Base-by-base conservation (phyloP, 1,284 basidiomycete species). In the Stereum hirsutum region DNA sequence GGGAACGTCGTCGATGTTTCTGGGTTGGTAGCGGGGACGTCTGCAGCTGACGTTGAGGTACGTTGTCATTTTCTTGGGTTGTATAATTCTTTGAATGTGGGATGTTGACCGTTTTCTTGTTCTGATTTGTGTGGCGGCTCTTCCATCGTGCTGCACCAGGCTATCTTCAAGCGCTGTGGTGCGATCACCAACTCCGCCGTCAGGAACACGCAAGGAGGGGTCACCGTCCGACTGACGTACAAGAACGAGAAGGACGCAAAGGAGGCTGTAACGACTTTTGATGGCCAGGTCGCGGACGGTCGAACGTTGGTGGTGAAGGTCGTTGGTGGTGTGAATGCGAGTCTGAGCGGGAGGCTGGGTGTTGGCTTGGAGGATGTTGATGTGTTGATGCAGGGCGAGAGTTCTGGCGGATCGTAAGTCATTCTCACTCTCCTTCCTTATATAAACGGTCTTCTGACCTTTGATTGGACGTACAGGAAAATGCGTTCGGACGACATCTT, bases 81-180 rank as follows among this genome's bases (percentile, higher is more conserved):
- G 37, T 36, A 10, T 24, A 8, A 21, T 26, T 23, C 14, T 31
- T 5, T n/a, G n/a, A n/a, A n/a, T n/a, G n/a, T n/a, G n/a, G n/a
- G n/a, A n/a, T n/a, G n/a, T n/a, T n/a, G n/a, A n/a, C n/a, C n/a
- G n/a, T n/a, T n/a, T n/a, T n/a, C n/a, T n/a, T n/a, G n/a, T n/a
- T 14, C 20, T 25, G 32, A 12, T 42, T 24, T 39, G 35, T 21
- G 20, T 14, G 19, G 25, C 28, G 32, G 19, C 21, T 26, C 20
- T 11, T n/a, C 20, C 20, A 15, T 11, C 32, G 36, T 30, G 26
- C 12, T 6, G 40, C 20, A 8, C 4, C 47, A 81, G 78, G 85
- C 86, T 20, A 91, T 91, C 46, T 93, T 93, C 70, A 81, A 83
- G 51, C 76, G 76, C 15, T 86, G 86, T 52, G 85, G 87, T 3